These are phyloP conservation scores for Elongisporangium prolatum DNA, from an alignment of 352 stramenopile species.

Conservation along the genomic window DNA sequence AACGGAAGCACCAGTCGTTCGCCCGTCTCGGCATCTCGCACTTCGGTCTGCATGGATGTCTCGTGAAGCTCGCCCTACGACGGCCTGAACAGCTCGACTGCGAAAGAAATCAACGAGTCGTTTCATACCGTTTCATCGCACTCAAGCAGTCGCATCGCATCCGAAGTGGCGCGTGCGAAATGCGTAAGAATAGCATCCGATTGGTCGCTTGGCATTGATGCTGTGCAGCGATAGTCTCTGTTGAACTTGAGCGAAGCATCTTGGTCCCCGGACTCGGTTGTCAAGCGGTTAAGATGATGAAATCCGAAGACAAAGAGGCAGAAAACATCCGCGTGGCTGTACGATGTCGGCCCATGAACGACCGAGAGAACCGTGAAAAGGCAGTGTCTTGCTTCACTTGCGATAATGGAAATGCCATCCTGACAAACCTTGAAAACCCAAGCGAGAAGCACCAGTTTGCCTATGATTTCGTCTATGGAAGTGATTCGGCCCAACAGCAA, in stretches of 20 bases:
- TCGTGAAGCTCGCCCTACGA: background rate
- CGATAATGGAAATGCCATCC: conserved; percentile 67
- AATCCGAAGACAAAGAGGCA: conserved; percentile 72
- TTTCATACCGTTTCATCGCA: background rate
- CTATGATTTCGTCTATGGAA: conserved; percentile 88
- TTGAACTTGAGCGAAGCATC: background rate
- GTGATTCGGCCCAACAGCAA: conserved; percentile 59
- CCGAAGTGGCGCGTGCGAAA: background rate
- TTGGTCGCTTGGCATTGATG: background rate
- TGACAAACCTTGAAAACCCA: conserved; percentile 82
- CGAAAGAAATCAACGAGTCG: background rate
- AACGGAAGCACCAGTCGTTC: conserved; percentile 38
- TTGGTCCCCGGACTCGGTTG: no score
- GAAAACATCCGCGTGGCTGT: conserved; percentile 92
- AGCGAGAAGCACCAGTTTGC: conserved; percentile 80
- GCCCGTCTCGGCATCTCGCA: conserved; percentile 60
- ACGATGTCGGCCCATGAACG: conserved; percentile 89
- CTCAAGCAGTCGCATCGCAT: background rate
- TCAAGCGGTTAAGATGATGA: conserved; percentile 33
- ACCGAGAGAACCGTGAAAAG: conserved; percentile 80
- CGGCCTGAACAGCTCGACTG: background rate
- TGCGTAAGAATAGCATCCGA: background rate
- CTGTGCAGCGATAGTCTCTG: background rate
- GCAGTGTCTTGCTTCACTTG: conserved; percentile 65
- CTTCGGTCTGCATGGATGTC: conserved; percentile 8